Base-by-base conservation (phyloP, 768 basidiomycete genomes). In the Cubamyces lactineus region DNA sequence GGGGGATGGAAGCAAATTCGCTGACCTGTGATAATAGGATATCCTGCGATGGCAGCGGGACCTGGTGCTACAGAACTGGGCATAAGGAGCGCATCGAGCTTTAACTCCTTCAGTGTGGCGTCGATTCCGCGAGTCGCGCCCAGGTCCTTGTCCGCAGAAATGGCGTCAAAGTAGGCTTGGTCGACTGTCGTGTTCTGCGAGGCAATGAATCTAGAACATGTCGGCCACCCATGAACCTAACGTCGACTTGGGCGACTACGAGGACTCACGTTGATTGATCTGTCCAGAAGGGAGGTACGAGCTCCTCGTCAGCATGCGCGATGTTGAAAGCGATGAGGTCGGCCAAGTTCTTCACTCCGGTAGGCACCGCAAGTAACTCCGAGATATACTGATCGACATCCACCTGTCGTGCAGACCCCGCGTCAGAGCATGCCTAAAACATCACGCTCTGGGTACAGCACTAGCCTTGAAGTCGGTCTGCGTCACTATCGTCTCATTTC, bases 11-110 rank as follows among this genome's bases (percentile, higher is more conserved):
- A 43, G 34, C 45, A 11, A 11, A 12, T n/a, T 17, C 6, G 65
- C 75, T 66, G 46, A 83, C 86, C 86, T 23, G 87, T 86, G 40
- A 87, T 76, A 55, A 87, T 84, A 1, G 87, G 87, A 65, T 87
- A 88, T 8, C 86, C 87, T 5, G 84, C 83, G 57, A 87, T 81
- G 3, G 86, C 87, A 73, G 73, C 68, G 4, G 73, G 66, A 17
- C 63, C 69, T 0, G 75, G 73, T 5, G 76, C 73, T 26, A 71
- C 65, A 30, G 71, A 47, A 47, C 60, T 66, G 4, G 54, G 64
- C 49, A 59, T 53, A 48, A 76, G 26, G 21, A 77, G 63, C 2
- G 74, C 76, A 48, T 75, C 76, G n/a, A 76, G 64, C 39, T 72
- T 68, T 55, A 67, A 72, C 49, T 45, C 49, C 51, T 71, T 65